These are phyloP conservation scores for Primulina huaijiensis DNA, from an alignment of 257 asterid species.

Conservation along the genomic window DNA sequence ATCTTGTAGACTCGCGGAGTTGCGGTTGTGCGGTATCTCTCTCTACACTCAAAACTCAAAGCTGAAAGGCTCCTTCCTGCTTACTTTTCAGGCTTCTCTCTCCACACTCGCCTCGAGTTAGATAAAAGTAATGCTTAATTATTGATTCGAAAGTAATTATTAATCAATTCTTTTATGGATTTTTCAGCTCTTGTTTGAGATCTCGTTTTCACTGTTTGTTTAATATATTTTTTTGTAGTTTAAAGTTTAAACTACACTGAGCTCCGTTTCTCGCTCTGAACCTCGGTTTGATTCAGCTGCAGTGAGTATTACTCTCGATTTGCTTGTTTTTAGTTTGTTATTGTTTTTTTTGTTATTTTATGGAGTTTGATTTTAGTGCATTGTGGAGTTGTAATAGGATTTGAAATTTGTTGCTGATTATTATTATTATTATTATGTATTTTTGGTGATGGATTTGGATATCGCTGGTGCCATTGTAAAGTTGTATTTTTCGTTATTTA, in stretches of 20 bases:
- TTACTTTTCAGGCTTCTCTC: constrained; percentile 24
- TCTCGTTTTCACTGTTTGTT: constrained; percentile 17
- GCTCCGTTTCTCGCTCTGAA: constrained; percentile 14
- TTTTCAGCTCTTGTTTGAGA: constrained; percentile 12
- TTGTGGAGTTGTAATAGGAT: constrained; percentile 11
- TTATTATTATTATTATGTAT: not conserved
- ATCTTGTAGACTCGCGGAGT: constrained; percentile 7
- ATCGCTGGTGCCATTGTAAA: constrained; percentile 15
- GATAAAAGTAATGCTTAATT: not conserved
- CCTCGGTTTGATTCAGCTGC: constrained; percentile 36
- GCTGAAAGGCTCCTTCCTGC: constrained; percentile 20
- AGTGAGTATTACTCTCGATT: constrained; percentile 34
- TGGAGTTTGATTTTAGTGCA: not conserved
- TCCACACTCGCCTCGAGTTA: not conserved
- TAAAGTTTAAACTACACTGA: constrained; percentile 11
- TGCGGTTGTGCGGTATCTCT: constrained; percentile 24
- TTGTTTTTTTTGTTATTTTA: not conserved
- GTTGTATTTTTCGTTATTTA: constrained; percentile 10
- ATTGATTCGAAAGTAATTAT: not conserved
- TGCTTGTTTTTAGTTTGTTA: not conserved
- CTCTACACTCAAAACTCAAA: constrained; percentile 25
- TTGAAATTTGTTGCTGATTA: constrained; percentile 23
- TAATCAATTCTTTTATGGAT: constrained; percentile 11
- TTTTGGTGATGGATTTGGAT: constrained; percentile 30
- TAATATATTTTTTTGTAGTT: not conserved